Percentiles rank a stretch among this genome's conserved stretches.
Conservation (phyloP, 495 filamentous ascomycete genomes). For the Penicillium parvum region DNA sequence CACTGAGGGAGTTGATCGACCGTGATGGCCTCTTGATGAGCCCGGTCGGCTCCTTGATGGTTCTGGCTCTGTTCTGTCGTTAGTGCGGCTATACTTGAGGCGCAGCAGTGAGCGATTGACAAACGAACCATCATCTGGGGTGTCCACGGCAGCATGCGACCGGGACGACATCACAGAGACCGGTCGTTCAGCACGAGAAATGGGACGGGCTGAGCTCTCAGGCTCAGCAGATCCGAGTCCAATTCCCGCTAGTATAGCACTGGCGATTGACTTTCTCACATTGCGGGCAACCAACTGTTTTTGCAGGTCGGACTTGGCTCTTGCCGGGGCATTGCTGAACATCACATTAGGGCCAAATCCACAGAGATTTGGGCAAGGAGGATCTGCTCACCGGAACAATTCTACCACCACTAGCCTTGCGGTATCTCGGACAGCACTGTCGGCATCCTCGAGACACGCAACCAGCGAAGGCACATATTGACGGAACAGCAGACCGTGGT, state of each 20-base stretch:
- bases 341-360: too few species aligned
- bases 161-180: constrained; percentile 26
- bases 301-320: constrained; percentile 84
- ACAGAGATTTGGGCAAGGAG: too few species aligned
- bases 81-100: not conserved
- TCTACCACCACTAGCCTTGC: constrained; percentile 79
- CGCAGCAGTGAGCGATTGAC: not conserved
- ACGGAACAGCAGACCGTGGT: constrained; percentile 72
- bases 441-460: constrained; percentile 82
- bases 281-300: constrained; percentile 71
- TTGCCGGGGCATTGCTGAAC: constrained; percentile 65
- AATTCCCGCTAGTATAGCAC: constrained; percentile 70
- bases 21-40: constrained; percentile 19
- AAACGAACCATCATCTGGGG: constrained; percentile 24
- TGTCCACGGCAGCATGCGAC: constrained; percentile 24
- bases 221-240: constrained; percentile 39
- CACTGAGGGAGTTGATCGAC: constrained; percentile 18
- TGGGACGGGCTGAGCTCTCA: constrained; percentile 30
- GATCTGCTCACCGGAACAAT: constrained; percentile 64
- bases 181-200: constrained; percentile 42
- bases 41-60: constrained; percentile 13
- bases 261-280: constrained; percentile 78
- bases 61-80: constrained; percentile 11
- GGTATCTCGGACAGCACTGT: constrained; percentile 75
- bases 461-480: constrained; percentile 78